Evolutionary conservation across 139 green algal species (phyloP).

Genomic region (Raphidocelis subcapitata): DNA sequence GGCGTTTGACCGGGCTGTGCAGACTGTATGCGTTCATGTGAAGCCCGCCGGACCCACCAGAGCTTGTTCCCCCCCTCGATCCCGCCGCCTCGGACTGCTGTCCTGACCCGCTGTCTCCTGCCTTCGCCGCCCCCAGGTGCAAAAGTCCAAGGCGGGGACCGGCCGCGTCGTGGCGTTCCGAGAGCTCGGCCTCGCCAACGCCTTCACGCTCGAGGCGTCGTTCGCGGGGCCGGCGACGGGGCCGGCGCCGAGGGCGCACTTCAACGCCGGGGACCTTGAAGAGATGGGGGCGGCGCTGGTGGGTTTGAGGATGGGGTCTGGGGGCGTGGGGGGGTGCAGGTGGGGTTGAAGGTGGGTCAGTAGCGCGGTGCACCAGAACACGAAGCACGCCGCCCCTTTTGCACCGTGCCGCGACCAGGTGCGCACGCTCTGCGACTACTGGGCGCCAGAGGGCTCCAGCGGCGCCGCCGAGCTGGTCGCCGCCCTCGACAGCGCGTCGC

Average conservation of each 20-base stretch:
- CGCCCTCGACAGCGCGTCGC: slow-evolving; percentile 2
- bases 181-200: slow-evolving; percentile 72
- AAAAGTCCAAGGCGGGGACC: slow-evolving; percentile 68
- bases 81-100: too few relatives aligned
- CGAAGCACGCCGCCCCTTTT: too few relatives aligned
- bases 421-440: slow-evolving; percentile 51
- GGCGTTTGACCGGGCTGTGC: too few relatives aligned
- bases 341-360: too few relatives aligned
- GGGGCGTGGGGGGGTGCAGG: too few relatives aligned
- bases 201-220: slow-evolving; percentile 71
- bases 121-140: slow-evolving; percentile 28
- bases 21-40: too few relatives aligned
- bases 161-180: slow-evolving; percentile 66
- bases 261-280: slow-evolving; percentile 40
- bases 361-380: too few relatives aligned
- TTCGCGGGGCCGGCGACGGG: slow-evolving; percentile 57
- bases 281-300: slow-evolving; percentile 50
- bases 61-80: too few relatives aligned
- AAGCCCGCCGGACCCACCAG: too few relatives aligned
- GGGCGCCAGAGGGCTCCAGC: slow-evolving; percentile 34
- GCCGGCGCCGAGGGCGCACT: slow-evolving; percentile 42
- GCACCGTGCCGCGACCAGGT: too few relatives aligned
- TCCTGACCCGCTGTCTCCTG: neutral
- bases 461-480: slow-evolving; percentile 14
- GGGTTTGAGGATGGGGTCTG: too few relatives aligned